Evolutionary conservation across 177 flowering plant genomes (phyloP), one percentile per base, ranked within the genome.

Genomic region (Tripterygium wilfordii): DNA sequence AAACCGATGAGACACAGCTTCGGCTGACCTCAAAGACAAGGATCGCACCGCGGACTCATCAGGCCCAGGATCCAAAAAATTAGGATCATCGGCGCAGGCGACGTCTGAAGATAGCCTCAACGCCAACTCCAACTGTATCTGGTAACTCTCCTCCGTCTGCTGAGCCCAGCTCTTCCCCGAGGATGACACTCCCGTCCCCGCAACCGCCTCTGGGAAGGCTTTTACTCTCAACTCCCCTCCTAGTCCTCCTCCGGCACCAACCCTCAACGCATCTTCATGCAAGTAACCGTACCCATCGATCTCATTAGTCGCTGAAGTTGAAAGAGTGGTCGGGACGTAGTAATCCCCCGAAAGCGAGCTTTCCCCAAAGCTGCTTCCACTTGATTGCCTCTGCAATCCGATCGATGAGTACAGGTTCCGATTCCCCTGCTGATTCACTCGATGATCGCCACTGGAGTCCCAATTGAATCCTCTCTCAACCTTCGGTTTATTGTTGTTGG

Each of bases 111-210:
- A 88, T 5, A 92, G 78, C 48, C 96, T 54, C 28, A 92, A 60
- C 20, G 96, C 98, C 64, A 92, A 54, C 7, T 94, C 96, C 56
- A 88, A 40, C 80, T 88, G 98, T 66, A 92, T 56, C 59, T 88
- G 96, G 25, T 92, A 92, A 53, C 96, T 92, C 79, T 92, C 98
- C 74, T 88, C 98, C 43, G 96, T 92, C 66, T 88, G 98, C 75
- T 80, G 98, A 25, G 98, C 98, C 96, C 95, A 88, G 58, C 85
- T 92, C 79, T 79, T 92, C 7, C 78, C 75, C 0, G 69, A 72
- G 5, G 76, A 70, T 23, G 78, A 82, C 5, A n/a, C n/a, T n/a
- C 62, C 68, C 2, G 21, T 8, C 44, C 53, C 66, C 0, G 35
- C 17, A 5, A 16, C 50, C 10, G 2, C 64, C n/a, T n/a, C n/a